phyloP scores from a whole-genome alignment of 2,329 filamentous ascomycete species.

The Beauveria sp. region DNA sequence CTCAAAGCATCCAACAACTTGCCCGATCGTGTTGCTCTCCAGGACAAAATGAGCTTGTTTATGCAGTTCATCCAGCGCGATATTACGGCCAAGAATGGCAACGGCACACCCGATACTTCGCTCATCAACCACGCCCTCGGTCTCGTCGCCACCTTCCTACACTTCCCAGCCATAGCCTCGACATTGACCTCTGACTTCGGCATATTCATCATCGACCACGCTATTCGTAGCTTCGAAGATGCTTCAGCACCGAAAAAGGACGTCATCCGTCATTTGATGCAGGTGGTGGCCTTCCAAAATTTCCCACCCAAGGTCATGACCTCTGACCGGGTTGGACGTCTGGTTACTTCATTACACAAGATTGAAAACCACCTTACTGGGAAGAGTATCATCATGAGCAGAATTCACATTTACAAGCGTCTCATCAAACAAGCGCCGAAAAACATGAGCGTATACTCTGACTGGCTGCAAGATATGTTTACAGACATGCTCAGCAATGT shows the following conservation, averaged over 20 bases:
- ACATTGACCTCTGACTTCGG: slow-evolving; percentile 72
- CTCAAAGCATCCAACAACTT: slow-evolving; percentile 77
- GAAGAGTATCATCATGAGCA: slow-evolving; percentile 71
- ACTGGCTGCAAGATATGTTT: slow-evolving; percentile 80
- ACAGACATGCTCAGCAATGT: slow-evolving; percentile 72
- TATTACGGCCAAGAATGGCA: slow-evolving; percentile 52
- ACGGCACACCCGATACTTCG: slow-evolving; percentile 54
- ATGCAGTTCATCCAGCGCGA: slow-evolving; percentile 81
- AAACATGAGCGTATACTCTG: slow-evolving; percentile 61
- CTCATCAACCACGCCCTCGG: slow-evolving; percentile 72
- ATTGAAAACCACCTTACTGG: slow-evolving; percentile 69
- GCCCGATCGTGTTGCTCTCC: slow-evolving; percentile 64
- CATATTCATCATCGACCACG: slow-evolving; percentile 71
- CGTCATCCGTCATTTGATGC: slow-evolving; percentile 70
- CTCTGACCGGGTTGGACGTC: slow-evolving; percentile 56
- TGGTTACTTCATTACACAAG: slow-evolving; percentile 63
- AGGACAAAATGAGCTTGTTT: slow-evolving; percentile 68
- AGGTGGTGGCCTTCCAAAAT: slow-evolving; percentile 71
- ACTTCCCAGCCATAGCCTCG: slow-evolving; percentile 62
- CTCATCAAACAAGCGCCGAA: slow-evolving; percentile 63
- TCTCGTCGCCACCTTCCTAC: slow-evolving; percentile 68
- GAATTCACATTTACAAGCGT: slow-evolving; percentile 71
- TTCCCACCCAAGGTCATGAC: slow-evolving; percentile 72
- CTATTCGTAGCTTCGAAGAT: slow-evolving; percentile 66
- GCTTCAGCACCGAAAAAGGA: slow-evolving; percentile 59